phyloP scores from a whole-genome alignment of 2,329 filamentous ascomycete species.

The Cadophora gregata region DNA sequence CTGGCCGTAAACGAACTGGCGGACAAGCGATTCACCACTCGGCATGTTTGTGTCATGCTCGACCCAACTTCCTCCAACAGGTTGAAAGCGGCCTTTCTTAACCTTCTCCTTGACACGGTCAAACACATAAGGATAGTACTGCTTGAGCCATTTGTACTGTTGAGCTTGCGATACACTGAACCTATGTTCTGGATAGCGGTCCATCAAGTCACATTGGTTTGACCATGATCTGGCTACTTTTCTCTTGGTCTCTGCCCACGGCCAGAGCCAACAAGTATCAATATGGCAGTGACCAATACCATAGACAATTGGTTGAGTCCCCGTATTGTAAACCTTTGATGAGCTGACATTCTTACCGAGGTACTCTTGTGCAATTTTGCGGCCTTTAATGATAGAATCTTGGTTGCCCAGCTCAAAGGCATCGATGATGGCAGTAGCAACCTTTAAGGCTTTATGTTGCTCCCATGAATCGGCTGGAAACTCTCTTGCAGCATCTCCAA shows the following conservation, averaged over 20 bases:
- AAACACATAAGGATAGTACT: conserved; percentile 85
- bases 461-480: conserved; percentile 90
- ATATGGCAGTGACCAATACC: conserved; percentile 98
- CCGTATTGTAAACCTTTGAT: conserved; percentile 80
- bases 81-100: conserved; percentile 88
- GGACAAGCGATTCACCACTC: conserved; percentile 89
- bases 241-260: conserved; percentile 95
- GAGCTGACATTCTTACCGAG: conserved; percentile 83
- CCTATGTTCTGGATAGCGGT: conserved; percentile 90
- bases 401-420: conserved; percentile 82
- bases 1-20: conserved; percentile 95
- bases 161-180: conserved; percentile 95
- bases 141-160: conserved; percentile 97
- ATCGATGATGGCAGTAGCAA: conserved; percentile 89
- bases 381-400: conserved; percentile 77
- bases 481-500: conserved; percentile 88
- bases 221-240: conserved; percentile 97
- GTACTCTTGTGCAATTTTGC: conserved; percentile 83
- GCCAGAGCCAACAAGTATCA: conserved; percentile 98
- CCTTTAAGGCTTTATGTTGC: conserved; percentile 81
- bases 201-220: conserved; percentile 94
- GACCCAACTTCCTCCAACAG: conserved; percentile 97
- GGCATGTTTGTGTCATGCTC: conserved; percentile 99
- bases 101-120: conserved; percentile 92
- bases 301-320: conserved; percentile 77